Evolutionary conservation across 176 grass and related monocot genomes (phyloP).

Genomic region (Aegilops longissima): DNA sequence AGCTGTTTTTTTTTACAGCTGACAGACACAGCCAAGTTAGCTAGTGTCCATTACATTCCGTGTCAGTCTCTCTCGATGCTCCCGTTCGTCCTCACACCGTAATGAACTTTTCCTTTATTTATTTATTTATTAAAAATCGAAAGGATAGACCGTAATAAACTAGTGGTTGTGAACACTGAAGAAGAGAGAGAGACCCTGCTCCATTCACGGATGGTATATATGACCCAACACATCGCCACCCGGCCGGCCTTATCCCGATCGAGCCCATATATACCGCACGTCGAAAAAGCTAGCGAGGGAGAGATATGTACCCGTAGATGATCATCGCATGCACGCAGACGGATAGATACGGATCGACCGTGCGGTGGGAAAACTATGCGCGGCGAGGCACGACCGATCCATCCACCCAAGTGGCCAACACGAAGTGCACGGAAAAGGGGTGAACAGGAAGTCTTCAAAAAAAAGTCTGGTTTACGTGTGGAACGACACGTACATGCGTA

Average conservation of each 20-base stretch:
- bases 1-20: too few relatives aligned
- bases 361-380: slow-evolving; percentile 8
- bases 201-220: not conserved
- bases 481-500: too few relatives aligned
- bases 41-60: not conserved
- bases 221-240: not conserved
- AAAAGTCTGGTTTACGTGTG: not conserved
- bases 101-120: not conserved
- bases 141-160: not conserved
- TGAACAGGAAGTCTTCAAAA: not conserved
- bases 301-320: not conserved
- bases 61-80: not conserved
- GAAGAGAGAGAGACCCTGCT: not conserved
- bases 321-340: not conserved
- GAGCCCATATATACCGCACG: slow-evolving; percentile 21
- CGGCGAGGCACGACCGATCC: not conserved
- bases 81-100: not conserved
- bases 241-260: slow-evolving; percentile 30
- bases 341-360: not conserved
- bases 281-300: not conserved
- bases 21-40: not conserved
- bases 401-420: not conserved
- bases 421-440: too few relatives aligned
- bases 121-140: too few relatives aligned
- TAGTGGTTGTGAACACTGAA: not conserved